phyloP scores from a whole-genome alignment of 306 rosid genomes.

The Rubus idaeus region DNA sequence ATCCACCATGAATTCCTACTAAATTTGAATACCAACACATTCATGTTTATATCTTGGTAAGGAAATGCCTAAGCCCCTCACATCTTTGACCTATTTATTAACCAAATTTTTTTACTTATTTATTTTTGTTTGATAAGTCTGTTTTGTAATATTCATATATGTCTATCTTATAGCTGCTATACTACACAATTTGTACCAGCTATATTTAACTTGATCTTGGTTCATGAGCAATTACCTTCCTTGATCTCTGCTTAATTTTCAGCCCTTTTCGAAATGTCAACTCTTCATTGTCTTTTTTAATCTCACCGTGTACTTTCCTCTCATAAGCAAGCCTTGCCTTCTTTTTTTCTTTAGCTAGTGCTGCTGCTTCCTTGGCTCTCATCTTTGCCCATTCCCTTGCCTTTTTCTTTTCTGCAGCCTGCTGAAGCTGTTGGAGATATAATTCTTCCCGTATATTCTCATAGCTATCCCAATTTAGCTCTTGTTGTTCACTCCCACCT shows the following conservation, averaged over 20 bases:
- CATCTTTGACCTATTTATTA: slow-evolving; percentile 19
- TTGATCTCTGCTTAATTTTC: slow-evolving; percentile 41
- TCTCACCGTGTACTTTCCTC: slow-evolving; percentile 17
- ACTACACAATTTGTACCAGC: neutral
- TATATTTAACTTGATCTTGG: slow-evolving; percentile 5
- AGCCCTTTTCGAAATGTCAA: slow-evolving; percentile 32
- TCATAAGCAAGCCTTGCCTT: slow-evolving; percentile 38
- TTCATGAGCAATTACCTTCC: slow-evolving; percentile 41
- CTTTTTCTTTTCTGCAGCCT: slow-evolving; percentile 45
- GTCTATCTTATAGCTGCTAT: slow-evolving; percentile 17
- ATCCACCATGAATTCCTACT: neutral
- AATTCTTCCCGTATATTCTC: slow-evolving; percentile 53
- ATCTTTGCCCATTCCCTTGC: slow-evolving; percentile 45
- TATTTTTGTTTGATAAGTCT: neutral
- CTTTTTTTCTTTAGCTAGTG: slow-evolving; percentile 42
- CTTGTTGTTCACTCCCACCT: slow-evolving; percentile 61
- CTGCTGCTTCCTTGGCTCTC: slow-evolving; percentile 50
- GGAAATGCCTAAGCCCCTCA: slow-evolving; percentile 1
- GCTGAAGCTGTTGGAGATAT: slow-evolving; percentile 39
- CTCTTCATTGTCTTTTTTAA: slow-evolving; percentile 27
- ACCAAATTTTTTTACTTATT: neutral
- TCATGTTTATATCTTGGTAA: neutral
- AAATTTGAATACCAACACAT: neutral
- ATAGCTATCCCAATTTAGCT: slow-evolving; percentile 76
- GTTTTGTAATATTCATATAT: slow-evolving; percentile 11